Percentiles rank a stretch among this genome's conserved stretches.
phyloP scores from a whole-genome alignment of 768 basidiomycete species.

The Coprinopsis marcescibilis region DNA sequence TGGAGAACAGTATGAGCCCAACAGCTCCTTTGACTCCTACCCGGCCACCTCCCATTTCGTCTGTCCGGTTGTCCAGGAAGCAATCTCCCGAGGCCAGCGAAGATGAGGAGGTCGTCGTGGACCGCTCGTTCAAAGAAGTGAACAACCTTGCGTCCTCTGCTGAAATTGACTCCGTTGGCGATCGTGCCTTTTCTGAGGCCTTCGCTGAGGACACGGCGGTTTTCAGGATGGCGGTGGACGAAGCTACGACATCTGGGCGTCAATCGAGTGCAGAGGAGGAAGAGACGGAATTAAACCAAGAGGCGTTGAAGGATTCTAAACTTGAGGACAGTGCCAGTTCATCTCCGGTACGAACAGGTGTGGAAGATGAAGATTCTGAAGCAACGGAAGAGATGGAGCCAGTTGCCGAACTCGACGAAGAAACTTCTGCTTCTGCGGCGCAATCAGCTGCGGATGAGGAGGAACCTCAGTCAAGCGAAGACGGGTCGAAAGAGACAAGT shows the following conservation, averaged over 20 bases:
- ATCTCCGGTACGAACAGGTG: background rate
- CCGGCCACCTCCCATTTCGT: background rate
- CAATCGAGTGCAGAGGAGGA: background rate
- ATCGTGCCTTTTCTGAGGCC: slow-evolving; percentile 29
- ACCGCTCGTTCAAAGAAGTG: slow-evolving; percentile 25
- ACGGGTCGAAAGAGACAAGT: too few relatives aligned
- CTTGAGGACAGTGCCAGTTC: too few relatives aligned
- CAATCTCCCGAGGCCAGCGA: background rate
- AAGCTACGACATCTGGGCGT: background rate
- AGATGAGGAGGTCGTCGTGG: background rate
- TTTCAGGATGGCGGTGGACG: slow-evolving; percentile 12
- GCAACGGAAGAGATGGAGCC: background rate
- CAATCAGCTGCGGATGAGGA: too few relatives aligned
- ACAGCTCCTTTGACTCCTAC: background rate
- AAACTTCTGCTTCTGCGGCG: too few relatives aligned
- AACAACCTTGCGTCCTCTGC: slow-evolving; percentile 25
- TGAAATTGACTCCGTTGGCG: slow-evolving; percentile 27
- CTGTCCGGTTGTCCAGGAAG: background rate
- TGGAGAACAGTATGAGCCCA: background rate
- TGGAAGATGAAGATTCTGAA: background rate
- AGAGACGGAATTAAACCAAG: background rate
- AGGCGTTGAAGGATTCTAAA: too few relatives aligned
- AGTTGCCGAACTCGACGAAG: background rate
- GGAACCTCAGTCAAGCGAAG: too few relatives aligned
- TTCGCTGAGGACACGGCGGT: slow-evolving; percentile 27